Evolutionary conservation across 2,329 filamentous ascomycete species (phyloP).

Genomic region (Juglanconis sp.): DNA sequence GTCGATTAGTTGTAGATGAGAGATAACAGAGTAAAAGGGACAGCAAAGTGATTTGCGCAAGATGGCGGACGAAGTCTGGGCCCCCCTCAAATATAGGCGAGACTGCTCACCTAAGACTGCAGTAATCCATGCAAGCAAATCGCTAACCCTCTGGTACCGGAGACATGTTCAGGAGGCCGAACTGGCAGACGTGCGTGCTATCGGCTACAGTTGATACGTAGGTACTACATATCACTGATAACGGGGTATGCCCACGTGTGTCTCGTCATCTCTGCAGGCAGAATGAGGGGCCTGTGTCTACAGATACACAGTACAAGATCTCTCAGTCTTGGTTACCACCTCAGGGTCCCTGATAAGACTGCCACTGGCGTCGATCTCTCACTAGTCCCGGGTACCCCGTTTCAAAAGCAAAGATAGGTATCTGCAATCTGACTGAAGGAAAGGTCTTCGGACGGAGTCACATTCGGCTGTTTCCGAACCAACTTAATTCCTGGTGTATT

Average conservation of each 20-base stretch:
- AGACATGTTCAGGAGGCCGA: not conserved
- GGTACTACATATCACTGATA: not conserved
- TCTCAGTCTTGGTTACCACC: not conserved
- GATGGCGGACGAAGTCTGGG: not conserved
- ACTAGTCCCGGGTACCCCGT: not conserved
- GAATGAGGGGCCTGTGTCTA: not conserved
- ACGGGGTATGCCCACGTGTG: not conserved
- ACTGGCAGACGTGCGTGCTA: not conserved
- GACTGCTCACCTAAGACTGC: too few relatives aligned
- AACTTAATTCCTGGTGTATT: slow-evolving; percentile 36
- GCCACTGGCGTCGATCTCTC: not conserved
- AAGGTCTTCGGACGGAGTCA: not conserved
- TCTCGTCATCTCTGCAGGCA: not conserved
- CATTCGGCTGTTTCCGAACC: not conserved
- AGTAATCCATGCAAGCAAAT: too few relatives aligned
- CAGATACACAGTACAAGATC: not conserved
- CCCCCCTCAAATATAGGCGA: too few relatives aligned
- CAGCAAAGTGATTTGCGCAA: not conserved
- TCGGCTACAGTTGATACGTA: not conserved
- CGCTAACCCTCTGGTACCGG: too few relatives aligned
- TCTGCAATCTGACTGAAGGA: not conserved
- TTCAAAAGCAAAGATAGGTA: not conserved
- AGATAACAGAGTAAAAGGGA: not conserved
- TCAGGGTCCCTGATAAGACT: not conserved
- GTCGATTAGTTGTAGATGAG: not conserved